Evolutionary conservation across 768 basidiomycete genomes (phyloP).

Genomic region (Leccinum obscurum): DNA sequence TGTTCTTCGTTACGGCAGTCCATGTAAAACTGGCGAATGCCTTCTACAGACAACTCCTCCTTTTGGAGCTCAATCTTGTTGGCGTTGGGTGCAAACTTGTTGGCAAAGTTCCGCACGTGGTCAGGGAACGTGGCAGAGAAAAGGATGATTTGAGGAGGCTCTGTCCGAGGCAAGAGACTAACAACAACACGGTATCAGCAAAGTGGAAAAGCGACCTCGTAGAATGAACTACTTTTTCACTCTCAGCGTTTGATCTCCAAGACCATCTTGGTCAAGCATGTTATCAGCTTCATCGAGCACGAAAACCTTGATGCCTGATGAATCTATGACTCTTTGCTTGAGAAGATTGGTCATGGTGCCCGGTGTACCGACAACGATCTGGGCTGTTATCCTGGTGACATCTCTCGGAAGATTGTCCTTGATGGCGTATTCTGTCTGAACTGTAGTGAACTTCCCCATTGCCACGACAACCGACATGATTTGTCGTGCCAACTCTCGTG

Average conservation of each 20-base stretch:
- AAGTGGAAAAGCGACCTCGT: background rate
- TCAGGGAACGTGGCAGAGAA: conserved; percentile 99
- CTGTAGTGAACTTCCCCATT: conserved; percentile 93
- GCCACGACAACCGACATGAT: conserved; percentile 93
- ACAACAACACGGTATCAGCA: conserved; percentile 13
- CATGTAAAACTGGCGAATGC: conserved; percentile 97
- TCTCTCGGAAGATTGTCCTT: conserved; percentile 76
- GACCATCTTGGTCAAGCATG: conserved; percentile 93
- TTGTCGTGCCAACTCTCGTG: conserved; percentile 94
- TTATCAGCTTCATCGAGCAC: conserved; percentile 99
- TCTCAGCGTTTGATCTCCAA: conserved; percentile 90
- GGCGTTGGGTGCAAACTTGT: conserved; percentile 88
- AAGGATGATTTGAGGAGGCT: conserved; percentile 80
- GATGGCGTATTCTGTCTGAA: conserved; percentile 95
- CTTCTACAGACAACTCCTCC: conserved; percentile 91
- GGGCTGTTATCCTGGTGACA: conserved; percentile 72
- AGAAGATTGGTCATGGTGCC: conserved; percentile 93
- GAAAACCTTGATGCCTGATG: conserved; percentile 82
- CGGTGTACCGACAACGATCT: conserved; percentile 94
- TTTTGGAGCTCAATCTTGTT: conserved; percentile 96
- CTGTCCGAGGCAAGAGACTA: conserved; percentile 58
- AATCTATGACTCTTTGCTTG: conserved; percentile 73
- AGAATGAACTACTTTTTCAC: conserved; percentile 79
- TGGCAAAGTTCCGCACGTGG: conserved; percentile 87
- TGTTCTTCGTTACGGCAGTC: conserved; percentile 89